Evolutionary conservation across 2,329 filamentous ascomycete genomes (phyloP).

Genomic region (Xylaria arbuscula): DNA sequence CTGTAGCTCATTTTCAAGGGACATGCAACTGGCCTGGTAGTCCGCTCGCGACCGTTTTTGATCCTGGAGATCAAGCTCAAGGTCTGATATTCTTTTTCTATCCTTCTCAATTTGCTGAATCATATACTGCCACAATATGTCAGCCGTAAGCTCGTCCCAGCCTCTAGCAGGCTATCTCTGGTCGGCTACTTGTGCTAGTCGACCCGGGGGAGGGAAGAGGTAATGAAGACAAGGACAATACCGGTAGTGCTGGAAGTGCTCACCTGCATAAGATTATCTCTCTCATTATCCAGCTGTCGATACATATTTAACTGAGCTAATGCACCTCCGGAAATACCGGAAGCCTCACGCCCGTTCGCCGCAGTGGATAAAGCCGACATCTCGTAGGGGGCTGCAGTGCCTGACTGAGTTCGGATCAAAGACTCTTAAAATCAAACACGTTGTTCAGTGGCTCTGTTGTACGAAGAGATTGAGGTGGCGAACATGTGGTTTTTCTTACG

Average conservation of each 20-base stretch:
- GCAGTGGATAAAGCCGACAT: constrained; percentile 35
- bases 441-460: not conserved
- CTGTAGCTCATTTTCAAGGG: constrained; percentile 41
- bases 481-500: not conserved
- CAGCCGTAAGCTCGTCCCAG: constrained; percentile 26
- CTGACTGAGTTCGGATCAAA: not conserved
- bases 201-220: not conserved
- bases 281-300: constrained; percentile 45
- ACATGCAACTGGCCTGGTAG: constrained; percentile 43
- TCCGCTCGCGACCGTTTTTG: constrained; percentile 45
- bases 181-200: not conserved
- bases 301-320: constrained; percentile 45
- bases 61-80: constrained; percentile 48
- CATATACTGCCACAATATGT: constrained; percentile 41
- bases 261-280: constrained; percentile 48
- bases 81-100: constrained; percentile 44
- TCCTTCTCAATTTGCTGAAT: constrained; percentile 44
- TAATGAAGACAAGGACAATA: not conserved
- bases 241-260: constrained; percentile 22
- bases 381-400: not conserved
- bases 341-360: constrained; percentile 42
- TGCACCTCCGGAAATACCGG: constrained; percentile 36
- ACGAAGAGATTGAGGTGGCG: not conserved
- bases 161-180: not conserved
- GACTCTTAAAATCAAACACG: not conserved